These are phyloP conservation scores for Aspergillus luchuensis DNA, from an alignment of 2,329 filamentous ascomycete species.

Conservation along the genomic window DNA sequence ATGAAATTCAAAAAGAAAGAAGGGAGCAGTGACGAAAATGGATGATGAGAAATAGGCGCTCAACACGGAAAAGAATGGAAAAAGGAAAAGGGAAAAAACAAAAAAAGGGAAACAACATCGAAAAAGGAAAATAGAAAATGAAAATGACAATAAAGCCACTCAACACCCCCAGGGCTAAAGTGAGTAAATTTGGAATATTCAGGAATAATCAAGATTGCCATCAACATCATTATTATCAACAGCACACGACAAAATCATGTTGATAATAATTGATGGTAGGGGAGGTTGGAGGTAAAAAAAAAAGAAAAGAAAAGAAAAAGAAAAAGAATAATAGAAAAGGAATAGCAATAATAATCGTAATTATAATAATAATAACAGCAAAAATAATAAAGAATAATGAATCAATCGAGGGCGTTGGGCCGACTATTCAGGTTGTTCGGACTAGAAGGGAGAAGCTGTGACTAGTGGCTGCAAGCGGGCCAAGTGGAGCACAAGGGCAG, in stretches of 20 bases:
- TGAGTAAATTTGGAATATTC: too few relatives aligned
- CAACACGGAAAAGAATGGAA: not conserved
- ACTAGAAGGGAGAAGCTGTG: constrained; percentile 31
- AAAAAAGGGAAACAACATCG: not conserved
- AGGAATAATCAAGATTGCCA: too few relatives aligned
- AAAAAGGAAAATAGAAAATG: not conserved
- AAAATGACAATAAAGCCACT: not conserved
- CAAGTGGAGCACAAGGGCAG: constrained; percentile 36
- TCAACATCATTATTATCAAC: too few relatives aligned
- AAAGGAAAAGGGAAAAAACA: not conserved
- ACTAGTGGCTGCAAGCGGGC: constrained; percentile 35
- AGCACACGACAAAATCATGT: too few relatives aligned
- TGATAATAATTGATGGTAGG: too few relatives aligned
- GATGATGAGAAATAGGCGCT: not conserved
- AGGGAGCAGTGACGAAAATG: constrained; percentile 11
- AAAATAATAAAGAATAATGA: not conserved
- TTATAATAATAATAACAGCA: not conserved
- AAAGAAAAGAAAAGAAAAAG: not conserved
- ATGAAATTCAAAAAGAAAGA: constrained; percentile 9
- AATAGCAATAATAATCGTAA: constrained; percentile 1
- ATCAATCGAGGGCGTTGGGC: not conserved
- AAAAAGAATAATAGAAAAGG: not conserved
- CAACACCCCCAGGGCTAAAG: too few relatives aligned
- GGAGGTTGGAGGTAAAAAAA: not conserved
- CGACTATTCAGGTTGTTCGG: constrained; percentile 34